Evolutionary conservation across 2,329 filamentous ascomycete genomes (phyloP), one percentile per base, ranked within the genome.

Genomic region (Calonectria hongkongensis): DNA sequence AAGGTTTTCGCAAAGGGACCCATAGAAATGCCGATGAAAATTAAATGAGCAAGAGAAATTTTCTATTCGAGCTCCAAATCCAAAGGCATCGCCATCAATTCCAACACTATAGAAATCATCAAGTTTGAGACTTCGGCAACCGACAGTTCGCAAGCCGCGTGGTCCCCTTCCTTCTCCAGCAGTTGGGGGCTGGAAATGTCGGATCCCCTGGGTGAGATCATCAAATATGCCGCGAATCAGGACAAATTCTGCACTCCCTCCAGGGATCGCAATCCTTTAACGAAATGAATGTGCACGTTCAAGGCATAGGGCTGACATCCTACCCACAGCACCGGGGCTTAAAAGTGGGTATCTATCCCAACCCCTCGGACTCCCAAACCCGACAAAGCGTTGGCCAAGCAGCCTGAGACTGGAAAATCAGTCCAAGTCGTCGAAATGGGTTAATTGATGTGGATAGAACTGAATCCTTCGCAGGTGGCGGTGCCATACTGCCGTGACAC

Each of bases 251-350:
- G n/a, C 18, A 9, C 25, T 36, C 9, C 4, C 33, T 13, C 33
- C 51, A 13, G n/a, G 51, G 51, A 36, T 56, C n/a, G 2, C 2
- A 30, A 56, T 56, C 51, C 51, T 56, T n/a, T 12, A 30, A 39
- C 51, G 51, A 56, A 56, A 56, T 56, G 51, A 56, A 36, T 21
- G 30, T 36, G n/a, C 28, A 51, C 51, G 10, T 18, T 56, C 30
- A n/a, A 13, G 51, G 30, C 10, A 56, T 56, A 56, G 51, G 51
- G 51, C 51, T 56, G 51, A 56, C n/a, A 13, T 36, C 16, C 5
- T 21, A 30, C 30, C 30, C 51, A 36, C 51, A n/a, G 4, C n/a
- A 18, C 51, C 5, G 30, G 51, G 51, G 51, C 51, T 33, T 10
- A 21, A 36, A 21, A 36, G 51, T 56, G 51, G 51, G n/a, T 33